Base-by-base conservation (phyloP, 2,329 filamentous ascomycete species). In the Penicillium sp. region DNA sequence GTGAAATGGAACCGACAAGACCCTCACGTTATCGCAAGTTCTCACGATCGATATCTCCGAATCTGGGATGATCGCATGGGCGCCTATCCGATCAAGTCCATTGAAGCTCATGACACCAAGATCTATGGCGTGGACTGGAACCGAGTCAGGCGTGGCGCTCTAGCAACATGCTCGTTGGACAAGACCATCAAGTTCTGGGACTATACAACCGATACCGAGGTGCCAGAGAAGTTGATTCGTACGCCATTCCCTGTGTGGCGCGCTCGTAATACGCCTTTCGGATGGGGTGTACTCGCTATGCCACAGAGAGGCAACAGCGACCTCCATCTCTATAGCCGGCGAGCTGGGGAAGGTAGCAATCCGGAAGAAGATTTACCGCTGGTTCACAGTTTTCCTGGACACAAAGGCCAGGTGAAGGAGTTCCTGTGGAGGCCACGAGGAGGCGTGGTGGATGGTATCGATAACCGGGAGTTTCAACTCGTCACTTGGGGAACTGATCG, bases 111-210 rank as follows among this genome's bases (percentile, higher is more conserved):
- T 69, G 87, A 86, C 35, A 96, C 92, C 39, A 97, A 96, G 76
- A 96, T 97, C 60, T 97, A 97, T 72, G 94, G 94, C 31, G 82
- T 97, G 36, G 94, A 97, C 75, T 97, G 94, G 94, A 96, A 96
- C 71, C 86, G 94, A 53, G 89, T 89, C 13, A 83, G 87, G 50
- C 78, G 86, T 1, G 88, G 86, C 10, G 88, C 87, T 37, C 81
- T 97, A 52, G 87, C 92, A 6, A 97, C 93, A 2, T 97, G 93
- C 75, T 96, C 93, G 1, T 80, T 97, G 50, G 93, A 97, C 72
- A 92, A 89, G 72, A 96, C 89, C 41, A 94, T 97, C 76, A 96
- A 96, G 72, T 90, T 96, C 64, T 97, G 93, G 93, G 90, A 96
- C 73, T 92, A 92, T 67, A 82, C 80, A 2, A 80, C 84, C 18